Base-by-base conservation (phyloP, 139 green algal genomes). In the Asterochloris erici region DNA sequence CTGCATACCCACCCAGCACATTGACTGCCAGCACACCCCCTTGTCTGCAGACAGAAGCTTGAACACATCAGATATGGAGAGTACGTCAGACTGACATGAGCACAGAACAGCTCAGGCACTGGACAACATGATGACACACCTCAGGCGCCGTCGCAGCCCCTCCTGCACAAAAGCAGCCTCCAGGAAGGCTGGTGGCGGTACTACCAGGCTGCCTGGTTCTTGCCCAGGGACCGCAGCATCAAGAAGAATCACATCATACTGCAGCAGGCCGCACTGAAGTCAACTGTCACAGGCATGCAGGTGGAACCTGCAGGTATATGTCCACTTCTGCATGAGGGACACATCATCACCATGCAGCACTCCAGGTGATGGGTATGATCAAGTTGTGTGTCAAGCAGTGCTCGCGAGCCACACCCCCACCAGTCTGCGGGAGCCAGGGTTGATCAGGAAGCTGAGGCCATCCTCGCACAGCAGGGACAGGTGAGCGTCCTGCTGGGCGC, bases 241-340 rank as follows among this genome's bases (percentile, higher is more conserved):
- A 24, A 80, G 23, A 61, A 80, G 60, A 54, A 80, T 80, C 21
- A 80, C 38, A 27, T 80, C 76, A 54, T 70, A 80, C 76, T 80
- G 76, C 60, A 70, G 66, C 66, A 71, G 21, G 10, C 66, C 17
- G 2, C 17, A 71, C 21, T 71, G 19, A 71, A 9, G 1, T 71
- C 66, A 71, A 24, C 4, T 4, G 66, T 26, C 21, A 71, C 17
- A 24, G 66, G 66, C 21, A 24, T 24, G 17, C 66, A 71, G 21
- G 21, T 21, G 66, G 10, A 9, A 26, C 15, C 14, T 70, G 15
- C 16, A 24, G 17, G 17, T n/a, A 24, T 71, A 24, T 9, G 21
- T 26, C 66, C 17, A 24, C 1, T 13, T 1, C 66, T 24, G 64
- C 64, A 14, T 71, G 21, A 21, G 21, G 19, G 21, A 26, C 66